Evolutionary conservation across 495 filamentous ascomycete species (phyloP), one percentile per base, ranked within the genome.

Genomic region (Talaromyces ruber): DNA sequence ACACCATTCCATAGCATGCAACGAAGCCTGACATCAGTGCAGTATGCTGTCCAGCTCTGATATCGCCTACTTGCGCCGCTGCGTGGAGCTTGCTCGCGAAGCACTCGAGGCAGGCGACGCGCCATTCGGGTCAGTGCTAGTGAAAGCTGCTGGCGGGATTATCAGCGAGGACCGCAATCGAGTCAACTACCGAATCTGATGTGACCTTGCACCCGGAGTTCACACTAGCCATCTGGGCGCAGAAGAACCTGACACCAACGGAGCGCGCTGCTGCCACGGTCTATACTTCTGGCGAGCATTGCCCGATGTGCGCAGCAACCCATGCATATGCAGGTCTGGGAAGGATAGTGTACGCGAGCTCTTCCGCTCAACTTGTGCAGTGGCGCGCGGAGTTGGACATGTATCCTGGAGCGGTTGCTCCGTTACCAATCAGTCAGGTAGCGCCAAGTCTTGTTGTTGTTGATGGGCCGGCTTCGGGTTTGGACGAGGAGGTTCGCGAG

Each of bases 241-340:
- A 47, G 16, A 55, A 63, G n/a, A 63, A 74, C 34, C 12, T 74
- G 52, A 32, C 60, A 1, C 45, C 66, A 1, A 66, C 60, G 6
- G 69, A 67, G 25, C 69, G 72, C 54, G 64, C 66, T 1, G 26
- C 62, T 2, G 58, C 69, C 11, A 70, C 67, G 0, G 63, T 73
- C 37, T 74, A 74, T 50, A 73, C 72, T 1, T 73, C 72, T 18
- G 69, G 71, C 58, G 72, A 74, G 56, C 72, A 74, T 60, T 74
- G 72, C 62, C 65, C 66, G 8, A 74, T 73, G 72, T 74, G 71
- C 60, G 24, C 72, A 9, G 62, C 64, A n/a, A 65, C 66, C 5
- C 72, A 74, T 54, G 72, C 68, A 2, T 65, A 61, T 56, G 69
- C 64, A 18, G 67, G 71, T 0, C 18, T 74, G 30, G 70, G 70